A percentile compares a stretch with the other conserved stretches of the same genome.
phyloP scores from a whole-genome alignment of 768 basidiomycete species.

The Tylopilus plumbeoviolaceoides region DNA sequence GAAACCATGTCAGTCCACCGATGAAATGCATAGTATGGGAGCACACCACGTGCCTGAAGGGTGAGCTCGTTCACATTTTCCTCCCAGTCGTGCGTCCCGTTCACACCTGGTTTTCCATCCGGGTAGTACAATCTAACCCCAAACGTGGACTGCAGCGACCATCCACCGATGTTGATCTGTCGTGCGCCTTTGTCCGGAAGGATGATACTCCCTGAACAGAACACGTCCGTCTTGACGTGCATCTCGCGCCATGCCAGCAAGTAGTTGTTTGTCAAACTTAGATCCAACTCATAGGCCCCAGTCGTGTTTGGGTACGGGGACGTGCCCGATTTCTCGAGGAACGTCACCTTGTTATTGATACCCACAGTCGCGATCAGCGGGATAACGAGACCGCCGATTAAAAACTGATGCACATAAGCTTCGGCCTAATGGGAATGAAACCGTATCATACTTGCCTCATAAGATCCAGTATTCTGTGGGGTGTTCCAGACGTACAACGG shows the following conservation, averaged over 20 bases:
- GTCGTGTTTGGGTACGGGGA: constrained; percentile 60
- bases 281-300: constrained; percentile 75
- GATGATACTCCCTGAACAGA: constrained; percentile 70
- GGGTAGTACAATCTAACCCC: constrained; percentile 74
- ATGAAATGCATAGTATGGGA: background rate
- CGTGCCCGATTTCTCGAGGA: constrained; percentile 73
- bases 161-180: constrained; percentile 33
- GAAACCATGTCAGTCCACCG: background rate
- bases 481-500: constrained; percentile 58
- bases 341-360: constrained; percentile 76
- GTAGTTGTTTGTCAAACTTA: constrained; percentile 46
- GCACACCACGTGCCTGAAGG: constrained; percentile 48
- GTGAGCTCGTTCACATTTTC: constrained; percentile 56
- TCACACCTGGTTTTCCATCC: constrained; percentile 61
- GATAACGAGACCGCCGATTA: constrained; percentile 59
- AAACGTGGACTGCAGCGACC: constrained; percentile 68
- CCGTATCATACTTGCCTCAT: constrained; percentile 48
- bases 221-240: constrained; percentile 75
- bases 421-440: background rate
- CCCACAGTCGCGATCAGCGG: constrained; percentile 74
- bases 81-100: constrained; percentile 78
- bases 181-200: constrained; percentile 67
- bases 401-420: constrained; percentile 31
- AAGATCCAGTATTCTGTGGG: constrained; percentile 60
- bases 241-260: constrained; percentile 64